phyloP scores from a whole-genome alignment of 768 basidiomycete species.

The Mycena filopes region DNA sequence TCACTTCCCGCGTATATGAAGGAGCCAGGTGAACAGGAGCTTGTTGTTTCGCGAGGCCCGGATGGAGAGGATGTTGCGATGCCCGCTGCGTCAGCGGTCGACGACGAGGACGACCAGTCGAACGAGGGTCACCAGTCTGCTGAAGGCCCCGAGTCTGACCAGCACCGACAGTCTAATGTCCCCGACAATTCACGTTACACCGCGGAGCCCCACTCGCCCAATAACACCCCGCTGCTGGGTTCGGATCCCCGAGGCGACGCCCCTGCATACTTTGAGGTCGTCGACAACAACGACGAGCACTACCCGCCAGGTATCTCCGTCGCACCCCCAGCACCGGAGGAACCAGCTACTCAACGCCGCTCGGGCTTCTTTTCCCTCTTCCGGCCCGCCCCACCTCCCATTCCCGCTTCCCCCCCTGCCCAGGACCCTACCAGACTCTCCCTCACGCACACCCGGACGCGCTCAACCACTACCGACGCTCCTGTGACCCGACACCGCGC shows the following conservation, averaged over 20 bases:
- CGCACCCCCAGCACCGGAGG: conserved; percentile 37
- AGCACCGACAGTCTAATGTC: conserved; percentile 22
- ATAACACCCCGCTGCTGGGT: conserved; percentile 54
- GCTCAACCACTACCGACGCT: conserved; percentile 35
- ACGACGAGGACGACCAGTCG: conserved; percentile 28
- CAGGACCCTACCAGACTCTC: conserved; percentile 8
- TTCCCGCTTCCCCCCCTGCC: conserved; percentile 23
- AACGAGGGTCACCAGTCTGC: conserved; percentile 10
- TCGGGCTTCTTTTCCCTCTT: conserved; percentile 59
- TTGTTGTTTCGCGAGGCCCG: conserved; percentile 70
- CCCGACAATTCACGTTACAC: conserved; percentile 51
- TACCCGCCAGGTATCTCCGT: conserved; percentile 26
- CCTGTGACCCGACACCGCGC: conserved; percentile 46
- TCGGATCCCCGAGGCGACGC: conserved; percentile 67
- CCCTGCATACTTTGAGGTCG: conserved; percentile 74
- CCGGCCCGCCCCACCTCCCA: conserved; percentile 42
- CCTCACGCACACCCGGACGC: conserved; percentile 34
- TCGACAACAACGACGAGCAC: conserved; percentile 40
- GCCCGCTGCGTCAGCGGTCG: conserved; percentile 51
- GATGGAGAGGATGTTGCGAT: conserved; percentile 66
- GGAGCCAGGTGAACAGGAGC: conserved; percentile 84
- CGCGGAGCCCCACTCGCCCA: conserved; percentile 51
- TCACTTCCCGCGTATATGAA: conserved; percentile 85
- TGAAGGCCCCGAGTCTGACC: conserved; percentile 8
- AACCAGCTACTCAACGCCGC: conserved; percentile 40